Evolutionary conservation across 2,329 filamentous ascomycete species (phyloP).

Genomic region (Dactylellina parvicollis): DNA sequence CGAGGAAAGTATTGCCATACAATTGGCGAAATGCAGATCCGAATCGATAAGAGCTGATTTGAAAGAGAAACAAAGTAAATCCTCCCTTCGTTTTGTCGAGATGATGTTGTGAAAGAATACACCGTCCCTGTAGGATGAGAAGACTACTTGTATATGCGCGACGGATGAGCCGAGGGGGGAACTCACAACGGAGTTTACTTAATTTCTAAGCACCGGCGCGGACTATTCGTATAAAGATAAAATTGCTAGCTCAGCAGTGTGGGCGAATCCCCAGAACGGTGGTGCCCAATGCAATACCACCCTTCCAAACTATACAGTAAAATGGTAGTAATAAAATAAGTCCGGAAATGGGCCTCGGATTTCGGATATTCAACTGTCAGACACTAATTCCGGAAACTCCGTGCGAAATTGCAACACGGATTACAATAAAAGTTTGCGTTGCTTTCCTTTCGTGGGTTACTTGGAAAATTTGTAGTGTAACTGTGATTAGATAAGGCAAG

Average conservation of each 20-base stretch:
- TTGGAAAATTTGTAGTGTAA: too few species aligned
- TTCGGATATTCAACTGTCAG: constrained; percentile 15
- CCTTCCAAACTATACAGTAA: neutral
- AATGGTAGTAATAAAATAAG: constrained; percentile 12
- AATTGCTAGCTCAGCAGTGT: constrained; percentile 11
- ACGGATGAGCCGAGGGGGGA: constrained; percentile 19
- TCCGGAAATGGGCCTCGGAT: constrained; percentile 30
- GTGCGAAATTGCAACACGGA: constrained; percentile 20
- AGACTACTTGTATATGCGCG: too few species aligned
- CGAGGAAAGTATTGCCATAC: too few species aligned
- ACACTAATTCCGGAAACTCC: constrained; percentile 46
- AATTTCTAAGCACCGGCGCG: constrained; percentile 25
- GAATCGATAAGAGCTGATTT: too few species aligned
- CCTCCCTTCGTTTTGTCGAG: too few species aligned
- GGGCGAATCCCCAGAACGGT: neutral
- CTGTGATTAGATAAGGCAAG: too few species aligned
- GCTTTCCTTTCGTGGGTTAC: too few species aligned
- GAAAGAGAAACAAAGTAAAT: too few species aligned
- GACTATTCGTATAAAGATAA: too few species aligned
- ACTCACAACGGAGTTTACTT: neutral
- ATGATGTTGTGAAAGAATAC: too few species aligned
- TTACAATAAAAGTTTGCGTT: constrained; percentile 1
- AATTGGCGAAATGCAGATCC: too few species aligned
- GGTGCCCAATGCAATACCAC: constrained; percentile 15
- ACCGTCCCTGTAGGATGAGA: too few species aligned